Evolutionary conservation across 352 stramenopile genomes (phyloP), one percentile per base, ranked within the genome.

Genomic region (Globisporangium cylindrosporum): DNA sequence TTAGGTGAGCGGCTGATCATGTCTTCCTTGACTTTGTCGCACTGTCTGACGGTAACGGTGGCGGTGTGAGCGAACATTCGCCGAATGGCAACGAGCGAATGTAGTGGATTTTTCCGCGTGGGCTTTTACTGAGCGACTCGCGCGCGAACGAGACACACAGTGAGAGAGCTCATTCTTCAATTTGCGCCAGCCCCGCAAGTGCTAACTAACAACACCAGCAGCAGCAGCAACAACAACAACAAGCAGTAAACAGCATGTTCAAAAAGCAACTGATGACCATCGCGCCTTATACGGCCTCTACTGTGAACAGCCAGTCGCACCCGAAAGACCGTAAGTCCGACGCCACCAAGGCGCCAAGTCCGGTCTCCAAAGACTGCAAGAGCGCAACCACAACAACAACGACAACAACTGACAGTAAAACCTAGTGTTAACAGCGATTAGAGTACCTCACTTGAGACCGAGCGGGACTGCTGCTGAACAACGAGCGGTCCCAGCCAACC

Each of bases 311-410:
- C 49, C 49, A 15, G 12, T 5, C 34, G 2, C 32, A 53, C 20
- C 7, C 57, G n/a, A 24, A 62, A 51, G 57, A 62, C 10, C 9
- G 29, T 34, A 62, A 62, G n/a, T 20, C 18, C 6, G 24, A 62
- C 14, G 20, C 57, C 18, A 62, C 34, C 18, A 48, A 62, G 24
- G 34, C 57, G 34, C 34, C 57, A 25, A 62, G 57, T 14, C 57
- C 57, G 18, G 57, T 32, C 18, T 34, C 2, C 32, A 62, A 27
- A 29, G 57, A 62, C 12, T n/a, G n/a, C 27, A 62, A 62, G 34
- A 24, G 43, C 43, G 43, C 32, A n/a, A 43, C 55, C 1, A 22
- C 32, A 9, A 29, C 57, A n/a, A 6, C 57, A 2, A 8, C 27
- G 24, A 24, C 57, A 18, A 6, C 32, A 6, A 20, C 29, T n/a